phyloP scores from a whole-genome alignment of 2,329 filamentous ascomycete species.

The Pestalotiopsis fici region DNA sequence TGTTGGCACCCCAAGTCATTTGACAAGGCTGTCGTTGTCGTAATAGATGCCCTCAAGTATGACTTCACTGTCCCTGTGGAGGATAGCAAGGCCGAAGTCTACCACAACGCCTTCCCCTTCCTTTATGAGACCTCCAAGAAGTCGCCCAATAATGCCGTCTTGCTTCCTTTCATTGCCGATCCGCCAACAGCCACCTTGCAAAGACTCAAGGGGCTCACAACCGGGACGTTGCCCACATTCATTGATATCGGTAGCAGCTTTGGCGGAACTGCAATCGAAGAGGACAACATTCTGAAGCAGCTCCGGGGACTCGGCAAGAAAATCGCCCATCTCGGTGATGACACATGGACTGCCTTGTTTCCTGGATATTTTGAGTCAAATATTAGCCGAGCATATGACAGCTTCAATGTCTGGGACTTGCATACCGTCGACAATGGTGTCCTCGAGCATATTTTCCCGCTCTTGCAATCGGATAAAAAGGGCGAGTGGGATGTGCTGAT shows the following conservation, averaged over 20 bases:
- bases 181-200: slow-evolving; percentile 93
- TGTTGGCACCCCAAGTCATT: slow-evolving; percentile 98
- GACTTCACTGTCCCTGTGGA: slow-evolving; percentile 89
- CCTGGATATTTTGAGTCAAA: slow-evolving; percentile 90
- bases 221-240: slow-evolving; percentile 92
- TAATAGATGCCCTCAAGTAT: slow-evolving; percentile 93
- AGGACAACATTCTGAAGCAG: slow-evolving; percentile 77
- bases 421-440: slow-evolving; percentile 97
- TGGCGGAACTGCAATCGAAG: slow-evolving; percentile 90
- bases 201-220: slow-evolving; percentile 89
- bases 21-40: slow-evolving; percentile 83
- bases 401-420: slow-evolving; percentile 97
- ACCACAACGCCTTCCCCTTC: slow-evolving; percentile 86
- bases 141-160: slow-evolving; percentile 79
- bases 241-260: slow-evolving; percentile 95
- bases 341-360: slow-evolving; percentile 94
- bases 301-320: slow-evolving; percentile 66
- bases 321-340: slow-evolving; percentile 93
- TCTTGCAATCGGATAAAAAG: slow-evolving; percentile 66
- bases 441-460: slow-evolving; percentile 83
- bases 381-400: slow-evolving; percentile 88
- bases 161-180: slow-evolving; percentile 95
- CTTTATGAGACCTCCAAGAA: slow-evolving; percentile 79
- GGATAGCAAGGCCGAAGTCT: slow-evolving; percentile 59
- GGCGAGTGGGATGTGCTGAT: slow-evolving; percentile 91